phyloP scores from a whole-genome alignment of 2,329 filamentous ascomycete species.

The Cladorrhinum sp. region DNA sequence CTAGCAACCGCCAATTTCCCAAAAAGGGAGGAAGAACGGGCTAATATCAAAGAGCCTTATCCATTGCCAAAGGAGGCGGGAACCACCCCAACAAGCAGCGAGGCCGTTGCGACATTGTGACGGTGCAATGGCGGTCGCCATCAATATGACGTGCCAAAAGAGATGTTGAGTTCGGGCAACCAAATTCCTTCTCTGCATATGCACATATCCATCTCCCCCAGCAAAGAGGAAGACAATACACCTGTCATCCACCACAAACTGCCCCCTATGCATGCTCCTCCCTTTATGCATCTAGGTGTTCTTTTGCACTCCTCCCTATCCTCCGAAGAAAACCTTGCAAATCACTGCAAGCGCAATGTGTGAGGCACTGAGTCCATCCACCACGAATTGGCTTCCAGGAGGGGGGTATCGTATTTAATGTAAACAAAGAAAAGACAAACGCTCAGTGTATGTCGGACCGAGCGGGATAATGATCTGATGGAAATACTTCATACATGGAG shows the following conservation, averaged over 20 bases:
- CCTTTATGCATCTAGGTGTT: neutral
- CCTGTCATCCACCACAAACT: neutral
- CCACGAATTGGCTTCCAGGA: conserved; percentile 11
- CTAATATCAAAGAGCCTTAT: neutral
- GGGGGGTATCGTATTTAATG: conserved; percentile 11
- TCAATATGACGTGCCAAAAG: neutral
- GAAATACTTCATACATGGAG: conserved; percentile 15
- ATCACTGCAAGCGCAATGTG: conserved; percentile 17
- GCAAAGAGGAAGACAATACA: neutral
- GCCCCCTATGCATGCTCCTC: neutral
- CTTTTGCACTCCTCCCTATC: neutral
- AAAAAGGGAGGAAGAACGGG: neutral
- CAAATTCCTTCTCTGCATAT: neutral
- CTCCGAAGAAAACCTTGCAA: conserved; percentile 14
- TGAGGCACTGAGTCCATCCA: conserved; percentile 11
- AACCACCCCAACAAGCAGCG: conserved; percentile 10
- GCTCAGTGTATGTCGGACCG: conserved; percentile 24
- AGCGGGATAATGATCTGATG: conserved; percentile 10
- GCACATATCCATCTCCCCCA: neutral
- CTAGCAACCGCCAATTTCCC: neutral
- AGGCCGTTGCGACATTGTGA: neutral
- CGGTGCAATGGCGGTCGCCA: neutral
- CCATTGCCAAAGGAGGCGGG: neutral
- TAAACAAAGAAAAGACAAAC: conserved; percentile 18
- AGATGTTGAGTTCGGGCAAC: neutral